phyloP scores from a whole-genome alignment of 352 stramenopile species.

The Globisporangium rhizosaccharum region DNA sequence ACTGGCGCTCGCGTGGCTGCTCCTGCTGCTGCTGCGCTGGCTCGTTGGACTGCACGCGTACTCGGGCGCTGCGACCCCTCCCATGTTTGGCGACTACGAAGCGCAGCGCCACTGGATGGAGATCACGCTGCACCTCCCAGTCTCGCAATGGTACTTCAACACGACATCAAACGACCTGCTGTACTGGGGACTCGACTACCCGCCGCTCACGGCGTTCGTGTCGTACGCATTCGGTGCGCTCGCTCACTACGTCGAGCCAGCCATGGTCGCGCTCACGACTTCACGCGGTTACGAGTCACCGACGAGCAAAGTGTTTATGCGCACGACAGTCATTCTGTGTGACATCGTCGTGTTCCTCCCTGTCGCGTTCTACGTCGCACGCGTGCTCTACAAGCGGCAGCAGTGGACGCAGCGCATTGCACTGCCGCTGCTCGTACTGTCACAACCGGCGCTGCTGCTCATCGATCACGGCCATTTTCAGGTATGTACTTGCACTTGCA shows the following conservation, averaged over 20 bases:
- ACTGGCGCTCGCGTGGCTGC: constrained; percentile 39
- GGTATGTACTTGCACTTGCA: constrained; percentile 21
- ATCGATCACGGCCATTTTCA: constrained; percentile 99
- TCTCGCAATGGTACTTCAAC: constrained; percentile 95
- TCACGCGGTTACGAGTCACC: constrained; percentile 85
- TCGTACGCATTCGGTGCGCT: constrained; percentile 76
- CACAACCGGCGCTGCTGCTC: constrained; percentile 89
- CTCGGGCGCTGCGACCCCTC: constrained; percentile 64
- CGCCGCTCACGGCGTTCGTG: constrained; percentile 92
- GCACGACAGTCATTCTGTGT: constrained; percentile 88
- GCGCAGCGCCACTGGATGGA: constrained; percentile 99
- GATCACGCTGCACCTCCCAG: constrained; percentile 90
- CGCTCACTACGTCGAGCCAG: constrained; percentile 75
- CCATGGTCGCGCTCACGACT: constrained; percentile 74
- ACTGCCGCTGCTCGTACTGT: constrained; percentile 63
- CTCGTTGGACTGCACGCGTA: constrained; percentile 78
- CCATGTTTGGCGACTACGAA: constrained; percentile 96
- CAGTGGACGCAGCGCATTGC: constrained; percentile 57
- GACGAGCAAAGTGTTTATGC: constrained; percentile 89
- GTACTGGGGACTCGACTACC: constrained; percentile 99
- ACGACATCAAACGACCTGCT: constrained; percentile 87
- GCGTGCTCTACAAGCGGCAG: constrained; percentile 32
- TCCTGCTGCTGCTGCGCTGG: constrained; percentile 67
- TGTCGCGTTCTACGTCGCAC: constrained; percentile 36
- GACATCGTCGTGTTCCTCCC: constrained; percentile 92